Evolutionary conservation across 768 basidiomycete species (phyloP), one percentile per base, ranked within the genome.

Genomic region (Lactifluus hygrophoroides): DNA sequence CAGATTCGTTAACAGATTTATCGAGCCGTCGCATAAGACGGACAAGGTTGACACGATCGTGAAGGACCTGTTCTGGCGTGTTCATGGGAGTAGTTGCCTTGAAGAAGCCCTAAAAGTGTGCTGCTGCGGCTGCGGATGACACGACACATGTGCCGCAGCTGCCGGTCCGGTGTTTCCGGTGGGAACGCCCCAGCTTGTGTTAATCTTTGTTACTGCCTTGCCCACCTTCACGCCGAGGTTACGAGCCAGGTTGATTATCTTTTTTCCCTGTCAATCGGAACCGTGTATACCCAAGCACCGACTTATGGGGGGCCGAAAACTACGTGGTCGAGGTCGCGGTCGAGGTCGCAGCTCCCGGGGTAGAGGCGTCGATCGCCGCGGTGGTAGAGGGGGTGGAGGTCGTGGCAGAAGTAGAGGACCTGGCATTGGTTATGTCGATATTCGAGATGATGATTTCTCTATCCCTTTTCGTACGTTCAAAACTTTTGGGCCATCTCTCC

Each of bases 21-120:
- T 89, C 85, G 0, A 90, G 76, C 55, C 82, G 69, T 44, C 77
- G 75, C 5, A 89, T 69, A 7, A 90, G 76, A 49, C 85, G 77
- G 10, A 72, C 70, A 9, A 90, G 73, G 69, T 90, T 90, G 13
- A 90, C 80, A 63, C 80, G 78, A 72, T 90, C 84, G 57, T 86
- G 87, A 4, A 64, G 50, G 2, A 63, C 30, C 51, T 69, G 67
- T 27, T 70, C 69, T 43, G 19, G 6, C n/a, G 40, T 9, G 40
- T 42, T 42, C 40, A 42, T 42, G 40, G 40, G 19, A 19, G 32
- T 32, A 32, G n/a, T n/a, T n/a, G n/a, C n/a, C n/a, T n/a, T n/a
- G 10, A 32, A 32, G 32, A 32, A 28, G 45, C 11, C 5, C 27
- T 16, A 14, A 13, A n/a, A 32, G 32, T 32, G 10, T 10, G 32